Evolutionary conservation across 2,329 filamentous ascomycete genomes (phyloP).

Genomic region (Pseudogymnoascus sp.): DNA sequence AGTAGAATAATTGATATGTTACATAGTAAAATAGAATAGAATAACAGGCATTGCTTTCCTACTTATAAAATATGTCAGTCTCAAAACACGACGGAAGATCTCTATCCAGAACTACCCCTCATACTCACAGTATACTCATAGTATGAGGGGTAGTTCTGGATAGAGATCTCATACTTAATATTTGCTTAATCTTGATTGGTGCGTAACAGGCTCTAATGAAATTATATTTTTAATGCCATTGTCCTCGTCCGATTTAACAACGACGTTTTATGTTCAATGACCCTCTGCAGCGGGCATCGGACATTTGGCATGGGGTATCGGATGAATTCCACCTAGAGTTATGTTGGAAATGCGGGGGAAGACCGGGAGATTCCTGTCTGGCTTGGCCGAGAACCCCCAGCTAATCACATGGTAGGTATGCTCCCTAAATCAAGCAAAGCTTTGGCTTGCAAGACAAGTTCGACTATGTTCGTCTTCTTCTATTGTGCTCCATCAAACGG

Average conservation of each 20-base stretch:
- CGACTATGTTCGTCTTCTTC: too few relatives aligned
- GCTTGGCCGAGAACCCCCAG: too few relatives aligned
- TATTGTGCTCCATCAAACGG: too few relatives aligned
- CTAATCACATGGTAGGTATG: too few relatives aligned
- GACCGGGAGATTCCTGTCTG: too few relatives aligned
- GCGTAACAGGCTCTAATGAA: not conserved
- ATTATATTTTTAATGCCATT: not conserved
- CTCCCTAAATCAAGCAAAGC: too few relatives aligned
- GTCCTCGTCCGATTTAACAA: not conserved
- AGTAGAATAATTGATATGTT: not conserved
- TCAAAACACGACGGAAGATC: not conserved
- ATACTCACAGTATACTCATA: not conserved
- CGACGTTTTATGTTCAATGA: not conserved
- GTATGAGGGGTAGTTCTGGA: not conserved
- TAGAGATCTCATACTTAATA: not conserved
- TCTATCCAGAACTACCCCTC: not conserved
- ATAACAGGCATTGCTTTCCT: not conserved
- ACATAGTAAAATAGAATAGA: not conserved
- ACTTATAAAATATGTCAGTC: not conserved
- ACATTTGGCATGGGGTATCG: not conserved
- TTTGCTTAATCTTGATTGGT: not conserved
- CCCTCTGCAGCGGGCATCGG: not conserved
- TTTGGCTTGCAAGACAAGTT: too few relatives aligned
- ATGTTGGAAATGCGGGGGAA: too few relatives aligned
- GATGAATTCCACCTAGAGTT: not conserved